Evolutionary conservation across 495 filamentous ascomycete species (phyloP), one percentile per base, ranked within the genome.

Genomic region (Lasiosphaeriaceae sp.): DNA sequence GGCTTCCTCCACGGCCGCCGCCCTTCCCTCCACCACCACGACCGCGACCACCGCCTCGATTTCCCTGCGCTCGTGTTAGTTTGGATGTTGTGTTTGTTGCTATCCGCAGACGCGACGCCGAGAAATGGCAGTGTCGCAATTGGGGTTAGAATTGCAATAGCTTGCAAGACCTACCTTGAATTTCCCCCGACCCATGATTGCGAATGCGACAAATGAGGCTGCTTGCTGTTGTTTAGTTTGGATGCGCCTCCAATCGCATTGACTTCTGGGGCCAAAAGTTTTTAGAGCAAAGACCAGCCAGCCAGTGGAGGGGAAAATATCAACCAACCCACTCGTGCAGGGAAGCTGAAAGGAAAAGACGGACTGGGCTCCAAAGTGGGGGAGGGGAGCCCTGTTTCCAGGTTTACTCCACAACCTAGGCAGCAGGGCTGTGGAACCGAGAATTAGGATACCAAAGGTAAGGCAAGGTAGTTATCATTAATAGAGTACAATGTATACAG

Each of bases 181-280:
- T 31, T 59, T 65, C 50, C 63, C 63, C 41, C 56, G 63, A 35
- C 56, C 61, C 63, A 62, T 63, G 39, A 21, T 55, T 46, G 21
- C 24, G 24, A 44, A 26, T 56, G 57, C 39, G 51, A 23, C 26
- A 63, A 57, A 54, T 52, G 50, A 44, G 47, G 47, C 56, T 37
- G 60, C 46, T 31, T 14, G 55, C 46, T 48, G 52, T 4, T 19
- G 35, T 41, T 49, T 46, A 61, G 60, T 55, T 41, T 54, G 46
- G 24, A 63, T 59, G 57, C 62, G 53, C 60, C 51, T 57, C 39
- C 60, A 66, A 66, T 61, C 55, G 58, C 57, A 60, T 34, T 41
- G 45, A 43, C 12, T 51, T 52, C 11, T 22, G 11, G 45, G 45
- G 11, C 41, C 50, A 48, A 52, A 47, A 29, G 11, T 50, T 35